Evolutionary conservation across 176 grass and related monocot genomes (phyloP).

Genomic region (Carex kokanica): DNA sequence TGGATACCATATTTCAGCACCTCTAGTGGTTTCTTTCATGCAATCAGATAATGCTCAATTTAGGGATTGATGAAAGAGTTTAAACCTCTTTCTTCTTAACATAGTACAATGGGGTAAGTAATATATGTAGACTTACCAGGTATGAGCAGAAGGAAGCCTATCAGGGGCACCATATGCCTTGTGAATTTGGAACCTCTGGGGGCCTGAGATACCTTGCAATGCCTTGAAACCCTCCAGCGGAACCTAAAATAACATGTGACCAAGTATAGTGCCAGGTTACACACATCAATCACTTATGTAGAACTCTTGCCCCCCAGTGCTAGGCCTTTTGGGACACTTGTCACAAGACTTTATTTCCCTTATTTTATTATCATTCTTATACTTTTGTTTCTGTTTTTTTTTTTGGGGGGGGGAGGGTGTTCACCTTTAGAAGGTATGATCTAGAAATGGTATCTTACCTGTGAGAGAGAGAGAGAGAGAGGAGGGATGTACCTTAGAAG

Average conservation of each 20-base stretch:
- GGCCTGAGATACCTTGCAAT: constrained; percentile 78
- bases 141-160: constrained; percentile 80
- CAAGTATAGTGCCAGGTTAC: background rate
- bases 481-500: constrained; percentile 58
- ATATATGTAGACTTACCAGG: constrained; percentile 48
- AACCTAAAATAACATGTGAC: constrained; percentile 41
- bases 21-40: background rate
- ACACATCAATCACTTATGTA: background rate
- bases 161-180: constrained; percentile 85
- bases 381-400: background rate
- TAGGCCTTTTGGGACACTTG: background rate
- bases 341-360: background rate
- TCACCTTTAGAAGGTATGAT: background rate
- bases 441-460: background rate
- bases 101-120: background rate
- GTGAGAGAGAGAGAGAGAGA: background rate
- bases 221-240: constrained; percentile 81
- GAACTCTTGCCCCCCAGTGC: background rate
- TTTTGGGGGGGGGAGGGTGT: too few species aligned
- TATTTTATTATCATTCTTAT: too few species aligned
- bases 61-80: background rate
- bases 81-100: background rate
- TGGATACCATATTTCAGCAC: background rate
- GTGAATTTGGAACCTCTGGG: constrained; percentile 84
- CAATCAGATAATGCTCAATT: background rate